These are phyloP conservation scores for Beauveria scarabaeidicola DNA, from an alignment of 2,329 filamentous ascomycete species.

Conservation along the genomic window DNA sequence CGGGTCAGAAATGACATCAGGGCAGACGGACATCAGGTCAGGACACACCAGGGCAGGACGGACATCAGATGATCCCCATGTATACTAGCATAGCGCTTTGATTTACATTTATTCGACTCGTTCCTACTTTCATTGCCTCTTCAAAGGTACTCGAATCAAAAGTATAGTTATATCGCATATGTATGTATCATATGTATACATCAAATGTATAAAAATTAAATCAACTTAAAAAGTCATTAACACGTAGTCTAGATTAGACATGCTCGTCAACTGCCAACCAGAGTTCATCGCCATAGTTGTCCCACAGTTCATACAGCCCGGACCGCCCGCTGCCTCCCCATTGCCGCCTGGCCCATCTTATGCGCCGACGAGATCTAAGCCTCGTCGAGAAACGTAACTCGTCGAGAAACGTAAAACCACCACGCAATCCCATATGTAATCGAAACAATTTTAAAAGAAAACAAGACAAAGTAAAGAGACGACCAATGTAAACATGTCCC, in stretches of 20 bases:
- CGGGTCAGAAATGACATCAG: too few species aligned
- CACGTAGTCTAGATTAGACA: slow-evolving; percentile 2
- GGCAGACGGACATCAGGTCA: too few species aligned
- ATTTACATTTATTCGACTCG: too few species aligned
- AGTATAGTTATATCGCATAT: neutral
- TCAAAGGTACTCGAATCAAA: neutral
- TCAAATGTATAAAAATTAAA: neutral
- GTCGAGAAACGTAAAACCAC: neutral
- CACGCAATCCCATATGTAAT: neutral
- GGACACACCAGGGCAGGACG: too few species aligned
- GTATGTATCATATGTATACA: slow-evolving; percentile 2
- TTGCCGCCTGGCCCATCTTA: neutral
- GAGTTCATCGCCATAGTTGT: slow-evolving; percentile 10
- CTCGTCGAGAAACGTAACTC: neutral
- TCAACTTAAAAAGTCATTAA: neutral
- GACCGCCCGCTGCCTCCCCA: neutral
- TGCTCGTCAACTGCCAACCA: slow-evolving; percentile 12
- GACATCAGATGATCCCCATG: too few species aligned
- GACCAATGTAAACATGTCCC: neutral
- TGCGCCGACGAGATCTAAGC: slow-evolving; percentile 3
- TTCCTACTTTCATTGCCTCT: too few species aligned
- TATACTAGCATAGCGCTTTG: too few species aligned
- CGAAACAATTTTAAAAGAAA: neutral
- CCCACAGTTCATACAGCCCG: slow-evolving; percentile 12
- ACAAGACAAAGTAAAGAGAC: neutral